Conservation (phyloP, 225 moss, liverwort and hornwort species). For the Ulota crispa region DNA sequence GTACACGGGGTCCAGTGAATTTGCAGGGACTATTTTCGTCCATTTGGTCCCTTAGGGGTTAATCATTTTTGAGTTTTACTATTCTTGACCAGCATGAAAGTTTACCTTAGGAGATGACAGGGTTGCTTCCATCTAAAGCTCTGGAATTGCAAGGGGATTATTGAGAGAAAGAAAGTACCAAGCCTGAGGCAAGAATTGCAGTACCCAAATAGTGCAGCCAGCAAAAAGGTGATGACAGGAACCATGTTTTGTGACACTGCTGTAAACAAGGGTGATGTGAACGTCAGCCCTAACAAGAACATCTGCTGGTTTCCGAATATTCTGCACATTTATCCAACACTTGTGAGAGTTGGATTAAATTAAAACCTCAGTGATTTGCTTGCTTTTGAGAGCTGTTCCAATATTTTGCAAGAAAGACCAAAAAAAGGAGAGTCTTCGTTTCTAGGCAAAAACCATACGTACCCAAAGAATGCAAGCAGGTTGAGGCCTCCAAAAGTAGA, state of each 20-base stretch:
- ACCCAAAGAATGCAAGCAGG: constrained; percentile 48
- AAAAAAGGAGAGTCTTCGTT: not conserved
- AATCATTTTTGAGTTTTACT: too few species aligned
- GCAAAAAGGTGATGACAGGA: constrained; percentile 73
- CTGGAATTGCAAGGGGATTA: not conserved
- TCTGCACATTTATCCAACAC: constrained; percentile 39
- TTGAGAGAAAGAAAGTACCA: not conserved
- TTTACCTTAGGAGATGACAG: not conserved
- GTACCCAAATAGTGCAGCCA: constrained; percentile 63
- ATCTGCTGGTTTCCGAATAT: constrained; percentile 75
- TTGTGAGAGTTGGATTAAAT: not conserved
- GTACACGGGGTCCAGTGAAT: too few species aligned
- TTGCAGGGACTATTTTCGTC: too few species aligned
- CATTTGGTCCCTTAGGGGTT: too few species aligned
- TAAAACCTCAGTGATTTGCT: too few species aligned
- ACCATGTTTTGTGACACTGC: constrained; percentile 69
- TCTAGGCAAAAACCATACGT: not conserved
- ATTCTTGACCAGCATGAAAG: too few species aligned
- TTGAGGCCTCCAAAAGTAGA: constrained; percentile 31
- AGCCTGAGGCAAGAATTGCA: not conserved
- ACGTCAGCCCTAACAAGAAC: constrained; percentile 55
- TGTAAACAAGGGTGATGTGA: constrained; percentile 71
- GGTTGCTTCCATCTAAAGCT: not conserved
- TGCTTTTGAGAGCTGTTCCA: not conserved
- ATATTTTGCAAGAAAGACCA: not conserved